Evolutionary conservation across 768 basidiomycete species (phyloP).

Genomic region (Suillus spraguei): DNA sequence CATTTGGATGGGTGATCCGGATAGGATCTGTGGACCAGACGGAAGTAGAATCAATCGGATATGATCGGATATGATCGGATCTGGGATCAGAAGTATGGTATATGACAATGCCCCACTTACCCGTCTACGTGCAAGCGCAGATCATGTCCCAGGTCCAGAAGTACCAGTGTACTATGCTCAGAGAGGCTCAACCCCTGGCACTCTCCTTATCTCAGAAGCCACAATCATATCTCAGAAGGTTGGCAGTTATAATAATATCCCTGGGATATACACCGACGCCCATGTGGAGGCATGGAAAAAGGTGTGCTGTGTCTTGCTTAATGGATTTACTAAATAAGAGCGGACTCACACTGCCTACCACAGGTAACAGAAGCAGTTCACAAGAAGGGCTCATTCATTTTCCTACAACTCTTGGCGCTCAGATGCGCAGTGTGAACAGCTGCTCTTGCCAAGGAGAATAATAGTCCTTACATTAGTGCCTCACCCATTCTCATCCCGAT

Average conservation of each 20-base stretch:
- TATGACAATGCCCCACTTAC: slow-evolving; percentile 61
- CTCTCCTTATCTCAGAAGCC: slow-evolving; percentile 59
- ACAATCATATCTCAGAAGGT: slow-evolving; percentile 53
- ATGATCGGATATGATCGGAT: too few species aligned
- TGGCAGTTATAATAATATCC: slow-evolving; percentile 50
- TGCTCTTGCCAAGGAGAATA: slow-evolving; percentile 35
- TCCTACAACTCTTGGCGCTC: slow-evolving; percentile 54
- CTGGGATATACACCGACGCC: slow-evolving; percentile 65
- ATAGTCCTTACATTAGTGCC: slow-evolving; percentile 36
- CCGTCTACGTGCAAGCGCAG: slow-evolving; percentile 39
- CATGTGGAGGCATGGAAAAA: slow-evolving; percentile 57
- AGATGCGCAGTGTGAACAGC: slow-evolving; percentile 43
- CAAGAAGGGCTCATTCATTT: slow-evolving; percentile 49
- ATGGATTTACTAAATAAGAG: too few species aligned
- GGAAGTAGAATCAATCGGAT: too few species aligned
- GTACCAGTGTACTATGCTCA: slow-evolving; percentile 52
- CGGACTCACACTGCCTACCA: neutral
- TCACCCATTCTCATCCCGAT: too few species aligned
- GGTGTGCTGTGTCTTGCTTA: slow-evolving; percentile 27
- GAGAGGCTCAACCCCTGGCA: slow-evolving; percentile 49
- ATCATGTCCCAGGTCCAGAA: slow-evolving; percentile 40
- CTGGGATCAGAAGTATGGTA: too few species aligned
- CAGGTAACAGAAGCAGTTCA: slow-evolving; percentile 63
- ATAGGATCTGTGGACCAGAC: too few species aligned
- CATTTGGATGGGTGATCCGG: too few species aligned